These are phyloP conservation scores for Trametes gibbosa DNA, from an alignment of 768 basidiomycete species.

Conservation along the genomic window DNA sequence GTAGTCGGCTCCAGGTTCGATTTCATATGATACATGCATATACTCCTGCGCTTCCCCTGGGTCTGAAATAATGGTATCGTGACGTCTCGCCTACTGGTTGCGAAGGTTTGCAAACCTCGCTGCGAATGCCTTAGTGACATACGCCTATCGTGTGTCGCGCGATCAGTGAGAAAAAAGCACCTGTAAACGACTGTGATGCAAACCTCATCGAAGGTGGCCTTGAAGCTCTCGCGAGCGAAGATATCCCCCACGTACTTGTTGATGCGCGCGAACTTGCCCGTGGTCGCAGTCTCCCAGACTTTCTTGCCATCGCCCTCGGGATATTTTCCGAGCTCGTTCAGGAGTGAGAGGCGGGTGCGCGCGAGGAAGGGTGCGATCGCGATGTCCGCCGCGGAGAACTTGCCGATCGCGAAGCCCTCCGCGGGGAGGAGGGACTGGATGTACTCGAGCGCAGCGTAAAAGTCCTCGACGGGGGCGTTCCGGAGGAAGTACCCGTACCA, in stretches of 20 bases:
- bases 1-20: background rate
- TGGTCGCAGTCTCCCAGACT: constrained; percentile 37
- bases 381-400: constrained; percentile 63
- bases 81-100: background rate
- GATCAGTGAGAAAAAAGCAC: background rate
- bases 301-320: constrained; percentile 46
- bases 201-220: constrained; percentile 54
- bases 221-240: constrained; percentile 51
- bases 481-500: constrained; percentile 37
- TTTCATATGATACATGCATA: background rate
- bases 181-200: constrained; percentile 16
- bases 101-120: constrained; percentile 17
- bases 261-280: constrained; percentile 50
- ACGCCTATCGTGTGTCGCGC: constrained; percentile 11
- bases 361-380: constrained; percentile 60
- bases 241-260: constrained; percentile 47
- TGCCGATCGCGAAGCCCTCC: constrained; percentile 42
- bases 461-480: constrained; percentile 39
- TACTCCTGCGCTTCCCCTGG: background rate
- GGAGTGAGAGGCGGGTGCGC: constrained; percentile 43
- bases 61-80: background rate
- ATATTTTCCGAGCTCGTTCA: constrained; percentile 53
- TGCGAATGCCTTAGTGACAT: constrained; percentile 18
- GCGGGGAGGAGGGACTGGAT: constrained; percentile 50
- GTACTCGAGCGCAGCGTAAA: constrained; percentile 43